Evolutionary conservation across 305 asterid species (phyloP).

Genomic region (Plantago lanceolata): DNA sequence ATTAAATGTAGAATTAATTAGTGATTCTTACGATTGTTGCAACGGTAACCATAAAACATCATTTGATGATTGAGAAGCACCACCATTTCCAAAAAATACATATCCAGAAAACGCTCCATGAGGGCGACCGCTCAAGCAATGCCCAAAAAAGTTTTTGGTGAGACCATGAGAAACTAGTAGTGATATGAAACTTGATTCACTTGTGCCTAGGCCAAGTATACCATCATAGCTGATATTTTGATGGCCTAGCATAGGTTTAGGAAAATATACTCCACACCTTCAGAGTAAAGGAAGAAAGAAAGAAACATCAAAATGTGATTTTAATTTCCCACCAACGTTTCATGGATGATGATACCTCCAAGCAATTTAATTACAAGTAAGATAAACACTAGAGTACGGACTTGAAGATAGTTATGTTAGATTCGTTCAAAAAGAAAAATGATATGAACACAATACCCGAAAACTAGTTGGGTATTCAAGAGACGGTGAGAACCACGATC

Average conservation of each 20-base stretch:
- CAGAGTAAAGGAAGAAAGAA: neutral
- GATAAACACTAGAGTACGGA: no score
- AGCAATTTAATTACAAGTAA: no score
- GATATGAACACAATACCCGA: constrained; percentile 33
- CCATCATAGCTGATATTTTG: constrained; percentile 37
- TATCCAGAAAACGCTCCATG: constrained; percentile 25
- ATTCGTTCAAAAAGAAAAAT: no score
- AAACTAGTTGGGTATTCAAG: constrained; percentile 33
- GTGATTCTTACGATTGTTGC: no score
- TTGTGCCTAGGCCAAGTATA: constrained; percentile 48
- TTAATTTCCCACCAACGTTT: neutral
- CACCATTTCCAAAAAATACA: constrained; percentile 43
- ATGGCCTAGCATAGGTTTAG: constrained; percentile 26
- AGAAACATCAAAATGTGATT: neutral
- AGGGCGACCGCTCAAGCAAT: constrained; percentile 43
- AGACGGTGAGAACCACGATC: constrained; percentile 29
- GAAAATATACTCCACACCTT: constrained; percentile 44
- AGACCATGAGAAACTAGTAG: constrained; percentile 34
- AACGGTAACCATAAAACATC: constrained; percentile 7
- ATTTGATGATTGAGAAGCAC: neutral
- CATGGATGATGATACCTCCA: no score
- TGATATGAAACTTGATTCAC: constrained; percentile 35
- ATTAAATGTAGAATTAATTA: no score
- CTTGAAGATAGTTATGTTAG: no score
- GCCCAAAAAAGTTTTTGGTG: constrained; percentile 39